Evolutionary conservation across 495 filamentous ascomycete genomes (phyloP).

Genomic region (Stereocaulon alpinum): DNA sequence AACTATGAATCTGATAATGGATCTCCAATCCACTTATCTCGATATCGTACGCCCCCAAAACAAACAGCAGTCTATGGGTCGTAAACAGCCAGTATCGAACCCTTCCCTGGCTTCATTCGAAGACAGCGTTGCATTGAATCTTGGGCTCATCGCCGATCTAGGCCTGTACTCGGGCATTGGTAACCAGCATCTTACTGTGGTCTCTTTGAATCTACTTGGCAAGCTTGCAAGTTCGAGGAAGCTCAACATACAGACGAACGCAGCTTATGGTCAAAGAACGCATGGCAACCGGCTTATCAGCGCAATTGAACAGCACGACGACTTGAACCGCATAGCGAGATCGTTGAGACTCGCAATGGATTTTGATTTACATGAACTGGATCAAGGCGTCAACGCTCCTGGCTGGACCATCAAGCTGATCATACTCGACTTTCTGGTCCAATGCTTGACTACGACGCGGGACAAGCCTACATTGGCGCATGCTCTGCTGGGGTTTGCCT

Average conservation of each 20-base stretch:
- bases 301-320: conserved; percentile 59
- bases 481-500: conserved; percentile 77
- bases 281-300: conserved; percentile 56
- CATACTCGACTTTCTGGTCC: conserved; percentile 73
- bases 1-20: conserved; percentile 68
- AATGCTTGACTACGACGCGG: conserved; percentile 58
- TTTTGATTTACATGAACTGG: conserved; percentile 50
- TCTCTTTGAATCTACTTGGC: conserved; percentile 68
- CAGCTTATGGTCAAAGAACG: conserved; percentile 30
- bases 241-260: conserved; percentile 46
- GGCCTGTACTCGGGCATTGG: conserved; percentile 76
- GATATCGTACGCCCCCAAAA: conserved; percentile 73
- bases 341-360: conserved; percentile 57
- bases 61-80: conserved; percentile 41
- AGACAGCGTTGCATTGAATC: conserved; percentile 74
- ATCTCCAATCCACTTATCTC: conserved; percentile 83
- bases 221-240: conserved; percentile 74
- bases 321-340: conserved; percentile 57
- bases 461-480: conserved; percentile 77
- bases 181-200: conserved; percentile 62
- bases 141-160: conserved; percentile 63
- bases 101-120: conserved; percentile 74
- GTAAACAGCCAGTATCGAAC: conserved; percentile 49
- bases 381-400: conserved; percentile 48
- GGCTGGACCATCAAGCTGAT: conserved; percentile 66